Percentiles rank a stretch among this genome's conserved stretches.
Evolutionary conservation across 2,329 filamentous ascomycete genomes (phyloP).

Genomic region (Cladophialophora exuberans): DNA sequence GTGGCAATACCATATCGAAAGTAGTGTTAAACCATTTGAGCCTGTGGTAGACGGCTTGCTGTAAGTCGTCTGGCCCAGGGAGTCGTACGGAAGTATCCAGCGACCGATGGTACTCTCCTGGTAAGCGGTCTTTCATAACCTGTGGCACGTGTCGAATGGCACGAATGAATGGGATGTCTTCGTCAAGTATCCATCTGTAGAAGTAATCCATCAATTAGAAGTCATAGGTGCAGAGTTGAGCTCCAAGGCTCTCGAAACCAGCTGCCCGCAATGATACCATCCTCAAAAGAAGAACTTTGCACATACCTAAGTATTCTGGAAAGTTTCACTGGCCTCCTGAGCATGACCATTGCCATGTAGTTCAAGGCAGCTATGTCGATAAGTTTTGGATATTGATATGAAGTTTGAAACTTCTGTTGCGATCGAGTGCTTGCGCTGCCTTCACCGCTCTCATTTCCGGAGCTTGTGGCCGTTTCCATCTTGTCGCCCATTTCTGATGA

Average conservation of each 20-base stretch:
- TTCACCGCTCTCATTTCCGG: constrained; percentile 43
- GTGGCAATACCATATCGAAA: constrained; percentile 72
- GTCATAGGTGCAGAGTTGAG: constrained; percentile 24
- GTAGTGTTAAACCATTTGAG: constrained; percentile 66
- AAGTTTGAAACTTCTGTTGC: constrained; percentile 40
- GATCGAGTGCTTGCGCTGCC: constrained; percentile 38
- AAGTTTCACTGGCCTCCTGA: constrained; percentile 75
- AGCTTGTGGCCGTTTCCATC: constrained; percentile 27
- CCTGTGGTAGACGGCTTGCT: constrained; percentile 65
- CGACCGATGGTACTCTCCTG: constrained; percentile 43
- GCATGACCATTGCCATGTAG: constrained; percentile 75
- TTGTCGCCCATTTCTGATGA: background rate
- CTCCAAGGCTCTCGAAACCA: background rate
- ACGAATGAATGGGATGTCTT: constrained; percentile 72
- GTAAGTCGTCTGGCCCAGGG: constrained; percentile 61
- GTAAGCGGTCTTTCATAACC: constrained; percentile 50
- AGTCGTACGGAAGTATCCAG: constrained; percentile 46
- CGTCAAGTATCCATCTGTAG: constrained; percentile 64
- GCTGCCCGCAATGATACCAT: background rate
- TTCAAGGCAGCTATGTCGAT: constrained; percentile 77
- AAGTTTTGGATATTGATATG: constrained; percentile 60
- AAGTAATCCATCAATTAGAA: constrained; percentile 34
- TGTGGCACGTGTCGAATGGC: constrained; percentile 54
- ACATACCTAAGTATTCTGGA: constrained; percentile 65
- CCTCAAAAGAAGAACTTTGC: background rate